Percentiles rank a stretch among this genome's conserved stretches.
Conservation (phyloP, 805 yeast genomes). For the Candida montana region DNA sequence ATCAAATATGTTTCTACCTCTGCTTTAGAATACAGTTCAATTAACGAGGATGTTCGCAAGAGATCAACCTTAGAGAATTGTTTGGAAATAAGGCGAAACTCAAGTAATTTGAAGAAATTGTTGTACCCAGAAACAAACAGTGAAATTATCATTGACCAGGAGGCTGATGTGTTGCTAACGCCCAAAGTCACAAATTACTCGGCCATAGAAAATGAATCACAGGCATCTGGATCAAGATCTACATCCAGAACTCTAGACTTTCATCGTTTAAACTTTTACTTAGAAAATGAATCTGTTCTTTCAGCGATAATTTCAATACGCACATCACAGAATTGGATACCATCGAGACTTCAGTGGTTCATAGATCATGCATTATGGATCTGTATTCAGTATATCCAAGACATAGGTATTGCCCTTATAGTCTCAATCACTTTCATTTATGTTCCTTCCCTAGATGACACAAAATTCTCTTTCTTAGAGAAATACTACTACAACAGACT, state of each 20-base stretch:
- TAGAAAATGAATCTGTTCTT: conserved; percentile 7
- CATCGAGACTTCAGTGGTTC: conserved; percentile 13
- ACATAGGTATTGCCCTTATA: conserved; percentile 31
- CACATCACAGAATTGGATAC: conserved; percentile 10
- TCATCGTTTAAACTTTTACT: background rate
- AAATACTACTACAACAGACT: conserved; percentile 30
- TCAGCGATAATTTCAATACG: conserved; percentile 9
- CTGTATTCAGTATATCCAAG: conserved; percentile 15
- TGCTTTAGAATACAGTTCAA: conserved; percentile 7
- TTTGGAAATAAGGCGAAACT: conserved; percentile 29
- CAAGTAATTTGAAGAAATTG: conserved; percentile 17
- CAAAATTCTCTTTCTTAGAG: conserved; percentile 26
- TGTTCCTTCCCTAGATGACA: conserved; percentile 30
- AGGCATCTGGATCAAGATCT: background rate
- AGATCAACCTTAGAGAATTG: conserved; percentile 33
- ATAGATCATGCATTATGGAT: conserved; percentile 10
- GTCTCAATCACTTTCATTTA: conserved; percentile 37
- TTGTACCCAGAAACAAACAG: conserved; percentile 14
- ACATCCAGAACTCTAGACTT: background rate
- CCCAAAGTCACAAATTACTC: background rate
- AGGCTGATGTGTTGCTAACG: background rate
- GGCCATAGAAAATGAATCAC: background rate
- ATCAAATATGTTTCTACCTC: too few species aligned
- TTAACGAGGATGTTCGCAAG: conserved; percentile 21
- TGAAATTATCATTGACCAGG: background rate